Conservation (phyloP, 192 early-diverging fungal species). For the Borealophlyctis nickersoniae region DNA sequence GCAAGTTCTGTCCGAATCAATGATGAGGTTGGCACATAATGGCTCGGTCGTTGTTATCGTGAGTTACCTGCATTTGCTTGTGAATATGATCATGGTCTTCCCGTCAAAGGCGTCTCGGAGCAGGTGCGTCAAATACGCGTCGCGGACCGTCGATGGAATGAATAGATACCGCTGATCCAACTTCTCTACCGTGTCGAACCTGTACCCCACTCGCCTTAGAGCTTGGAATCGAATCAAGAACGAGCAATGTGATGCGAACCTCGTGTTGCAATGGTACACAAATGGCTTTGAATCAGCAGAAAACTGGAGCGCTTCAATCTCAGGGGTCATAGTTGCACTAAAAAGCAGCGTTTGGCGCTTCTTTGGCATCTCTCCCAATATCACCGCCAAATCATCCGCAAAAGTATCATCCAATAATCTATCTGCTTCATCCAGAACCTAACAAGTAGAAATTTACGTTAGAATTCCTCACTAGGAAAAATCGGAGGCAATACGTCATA, state of each 20-base stretch:
- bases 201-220: constrained; percentile 1
- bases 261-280: constrained; percentile 43
- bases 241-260: constrained; percentile 22
- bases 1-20: constrained; percentile 57
- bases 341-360: constrained; percentile 92
- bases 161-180: constrained; percentile 89
- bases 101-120: constrained; percentile 65
- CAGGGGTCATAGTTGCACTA: constrained; percentile 93
- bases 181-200: constrained; percentile 74
- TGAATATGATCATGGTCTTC: constrained; percentile 93
- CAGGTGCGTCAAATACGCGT: constrained; percentile 81
- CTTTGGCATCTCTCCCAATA: constrained; percentile 74
- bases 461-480: background rate
- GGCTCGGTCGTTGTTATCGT: too few species aligned
- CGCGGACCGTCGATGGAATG: constrained; percentile 86
- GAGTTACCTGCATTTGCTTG: constrained; percentile 65
- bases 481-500: background rate
- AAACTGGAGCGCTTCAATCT: constrained; percentile 69
- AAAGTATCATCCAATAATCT: constrained; percentile 83
- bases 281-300: constrained; percentile 31
- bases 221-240: background rate
- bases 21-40: too few species aligned
- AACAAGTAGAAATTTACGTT: background rate
- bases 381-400: constrained; percentile 72
- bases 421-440: constrained; percentile 94